Evolutionary conservation across 2,329 filamentous ascomycete species (phyloP).

Genomic region (Pleurostoma richardsiae): DNA sequence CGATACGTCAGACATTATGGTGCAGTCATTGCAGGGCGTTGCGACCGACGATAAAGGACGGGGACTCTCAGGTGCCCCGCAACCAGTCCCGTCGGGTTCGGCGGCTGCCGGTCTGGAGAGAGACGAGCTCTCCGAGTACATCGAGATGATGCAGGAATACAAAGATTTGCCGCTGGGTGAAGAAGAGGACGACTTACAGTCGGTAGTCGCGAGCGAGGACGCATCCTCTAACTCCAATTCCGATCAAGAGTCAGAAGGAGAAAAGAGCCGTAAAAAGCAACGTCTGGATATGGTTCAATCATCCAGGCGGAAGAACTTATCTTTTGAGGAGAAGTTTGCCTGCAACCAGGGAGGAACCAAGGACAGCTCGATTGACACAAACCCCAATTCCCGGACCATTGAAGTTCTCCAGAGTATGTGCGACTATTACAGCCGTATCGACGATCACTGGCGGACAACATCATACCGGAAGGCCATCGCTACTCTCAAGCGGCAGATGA

Average conservation of each 20-base stretch:
- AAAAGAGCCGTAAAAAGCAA: constrained; percentile 16
- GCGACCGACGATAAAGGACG: no score
- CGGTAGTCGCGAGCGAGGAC: constrained; percentile 11
- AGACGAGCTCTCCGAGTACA: constrained; percentile 61
- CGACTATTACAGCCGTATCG: constrained; percentile 68
- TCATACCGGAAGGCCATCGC: constrained; percentile 75
- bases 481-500: constrained; percentile 62
- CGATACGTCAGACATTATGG: no score
- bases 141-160: constrained; percentile 56
- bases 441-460: constrained; percentile 70
- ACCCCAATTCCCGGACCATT: constrained; percentile 73
- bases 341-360: constrained; percentile 49
- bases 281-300: constrained; percentile 11
- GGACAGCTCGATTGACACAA: constrained; percentile 34
- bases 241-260: constrained; percentile 12
- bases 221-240: constrained; percentile 3
- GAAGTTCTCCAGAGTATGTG: constrained; percentile 73
- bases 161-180: constrained; percentile 52
- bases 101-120: constrained; percentile 2
- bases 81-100: no score
- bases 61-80: no score
- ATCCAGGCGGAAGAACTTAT: constrained; percentile 19
- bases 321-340: constrained; percentile 44
- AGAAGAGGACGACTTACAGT: constrained; percentile 38
- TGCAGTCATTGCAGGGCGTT: no score